Base-by-base conservation (phyloP, 345 rosid species). In the Cardamine occulta region DNA sequence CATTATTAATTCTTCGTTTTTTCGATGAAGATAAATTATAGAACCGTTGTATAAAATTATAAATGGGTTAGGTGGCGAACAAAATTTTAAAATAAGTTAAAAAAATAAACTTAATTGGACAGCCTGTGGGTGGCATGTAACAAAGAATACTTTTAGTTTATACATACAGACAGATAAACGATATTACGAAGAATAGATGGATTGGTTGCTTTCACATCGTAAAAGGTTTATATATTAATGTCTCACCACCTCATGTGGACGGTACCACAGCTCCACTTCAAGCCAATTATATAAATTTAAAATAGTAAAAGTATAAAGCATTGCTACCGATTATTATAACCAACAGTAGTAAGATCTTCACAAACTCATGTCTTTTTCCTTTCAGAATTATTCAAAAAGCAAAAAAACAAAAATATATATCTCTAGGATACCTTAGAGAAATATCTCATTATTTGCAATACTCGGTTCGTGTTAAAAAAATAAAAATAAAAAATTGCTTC, bases 241-340 rank as follows among this genome's bases (percentile, higher is more conserved):
- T 72, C 42, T 45, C 63, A 49, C 77, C 63, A 58, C 32, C 42
- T 72, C 72, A 66, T 49, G 40, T 66, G 73, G 77, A 78, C 73
- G 77, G 73, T 51, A 72, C 68, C 81, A 76, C 80, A 40, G 21
- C 62, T 77, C 77, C 81, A 66, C 81, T 73, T 65, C 28, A n/a
- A 42, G 21, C 74, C 26, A 78, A 49, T 42, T 58, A 29, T 53
- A 45, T 32, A 15, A 55, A 55, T 57, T 56, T 51, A 17, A 24
- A 34, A 17, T 15, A 32, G 2, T 49, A 47, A 76, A 56, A 61
- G 45, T 35, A 57, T 56, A 58, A 49, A 48, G 66, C 57, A 40
- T 23, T 66, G 68, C 63, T 5, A 28, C 72, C 68, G 72, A 65
- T 49, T 72, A 29, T 71, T 58, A 72, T 57, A 58, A 7, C 61